Percentiles rank a stretch among this genome's conserved stretches.
phyloP scores from a whole-genome alignment of 2,329 filamentous ascomycete genomes.

The Xylariomycetidae sp. region DNA sequence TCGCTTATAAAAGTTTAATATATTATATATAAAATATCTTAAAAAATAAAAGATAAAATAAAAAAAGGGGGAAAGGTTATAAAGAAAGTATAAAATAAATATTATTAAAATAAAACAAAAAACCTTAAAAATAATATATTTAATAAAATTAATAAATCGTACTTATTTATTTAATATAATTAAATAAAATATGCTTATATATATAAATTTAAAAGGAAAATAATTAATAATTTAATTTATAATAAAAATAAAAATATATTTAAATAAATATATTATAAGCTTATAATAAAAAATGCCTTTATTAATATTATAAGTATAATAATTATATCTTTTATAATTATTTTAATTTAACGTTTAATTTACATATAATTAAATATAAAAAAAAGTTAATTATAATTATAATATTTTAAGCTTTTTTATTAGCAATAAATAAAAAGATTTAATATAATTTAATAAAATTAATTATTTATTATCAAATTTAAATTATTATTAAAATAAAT shows the following conservation, averaged over 20 bases:
- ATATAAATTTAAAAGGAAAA: background rate
- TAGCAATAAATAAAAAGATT: background rate
- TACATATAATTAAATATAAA: background rate
- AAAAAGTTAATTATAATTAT: background rate
- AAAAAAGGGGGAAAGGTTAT: background rate
- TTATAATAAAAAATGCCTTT: no score
- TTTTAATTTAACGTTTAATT: background rate
- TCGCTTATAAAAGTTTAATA: background rate
- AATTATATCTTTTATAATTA: background rate
- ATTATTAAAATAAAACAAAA: background rate
- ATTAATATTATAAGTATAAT: background rate
- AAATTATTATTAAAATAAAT: background rate
- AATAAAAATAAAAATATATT: background rate
- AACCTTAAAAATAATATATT: background rate
- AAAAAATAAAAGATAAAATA: background rate
- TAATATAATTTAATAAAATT: background rate
- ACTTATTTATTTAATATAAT: constrained; percentile 1
- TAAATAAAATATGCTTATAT: background rate
- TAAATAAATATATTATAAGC: constrained; percentile 1
- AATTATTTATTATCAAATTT: background rate
- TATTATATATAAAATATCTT: constrained; percentile 1
- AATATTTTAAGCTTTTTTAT: background rate
- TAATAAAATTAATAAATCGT: background rate
- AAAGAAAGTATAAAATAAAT: background rate
- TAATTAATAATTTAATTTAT: background rate